These are phyloP conservation scores for Ascoidea tarda DNA, from an alignment of 805 yeast species.

Conservation along the genomic window DNA sequence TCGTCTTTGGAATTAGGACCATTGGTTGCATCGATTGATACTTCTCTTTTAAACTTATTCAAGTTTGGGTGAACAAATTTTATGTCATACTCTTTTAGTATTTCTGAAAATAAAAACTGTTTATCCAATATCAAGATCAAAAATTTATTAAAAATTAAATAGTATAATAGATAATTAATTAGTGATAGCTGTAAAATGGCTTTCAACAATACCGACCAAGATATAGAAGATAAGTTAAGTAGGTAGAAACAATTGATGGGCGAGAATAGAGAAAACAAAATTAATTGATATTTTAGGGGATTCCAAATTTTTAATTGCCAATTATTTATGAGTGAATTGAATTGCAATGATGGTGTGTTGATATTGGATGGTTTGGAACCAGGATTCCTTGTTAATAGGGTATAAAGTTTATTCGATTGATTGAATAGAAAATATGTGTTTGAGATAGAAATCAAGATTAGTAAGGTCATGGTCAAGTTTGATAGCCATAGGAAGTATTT, in stretches of 20 bases:
- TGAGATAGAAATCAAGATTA: too few species aligned
- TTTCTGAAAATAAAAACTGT: slow-evolving; percentile 42
- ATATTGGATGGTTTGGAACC: background rate
- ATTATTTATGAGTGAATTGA: background rate
- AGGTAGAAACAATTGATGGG: slow-evolving; percentile 39
- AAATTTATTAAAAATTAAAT: slow-evolving; percentile 28
- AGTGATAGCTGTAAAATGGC: slow-evolving; percentile 21
- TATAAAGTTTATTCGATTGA: too few species aligned
- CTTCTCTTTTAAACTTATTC: slow-evolving; percentile 40
- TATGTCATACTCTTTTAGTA: slow-evolving; percentile 44
- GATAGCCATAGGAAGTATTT: background rate
- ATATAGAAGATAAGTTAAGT: slow-evolving; percentile 10
- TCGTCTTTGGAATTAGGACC: background rate
- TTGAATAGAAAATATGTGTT: too few species aligned
- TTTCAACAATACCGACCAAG: slow-evolving; percentile 22
- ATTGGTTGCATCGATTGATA: slow-evolving; percentile 34
- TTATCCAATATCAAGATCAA: slow-evolving; percentile 39
- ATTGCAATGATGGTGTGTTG: too few species aligned
- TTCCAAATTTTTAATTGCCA: slow-evolving; percentile 29
- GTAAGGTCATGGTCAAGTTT: background rate
- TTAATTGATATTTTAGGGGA: slow-evolving; percentile 44
- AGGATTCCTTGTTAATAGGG: background rate
- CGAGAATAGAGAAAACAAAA: slow-evolving; percentile 38
- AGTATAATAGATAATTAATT: slow-evolving; percentile 24
- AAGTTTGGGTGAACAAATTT: slow-evolving; percentile 50